phyloP scores from a whole-genome alignment of 139 green algal genomes.

The Chlamydomonas incerta region DNA sequence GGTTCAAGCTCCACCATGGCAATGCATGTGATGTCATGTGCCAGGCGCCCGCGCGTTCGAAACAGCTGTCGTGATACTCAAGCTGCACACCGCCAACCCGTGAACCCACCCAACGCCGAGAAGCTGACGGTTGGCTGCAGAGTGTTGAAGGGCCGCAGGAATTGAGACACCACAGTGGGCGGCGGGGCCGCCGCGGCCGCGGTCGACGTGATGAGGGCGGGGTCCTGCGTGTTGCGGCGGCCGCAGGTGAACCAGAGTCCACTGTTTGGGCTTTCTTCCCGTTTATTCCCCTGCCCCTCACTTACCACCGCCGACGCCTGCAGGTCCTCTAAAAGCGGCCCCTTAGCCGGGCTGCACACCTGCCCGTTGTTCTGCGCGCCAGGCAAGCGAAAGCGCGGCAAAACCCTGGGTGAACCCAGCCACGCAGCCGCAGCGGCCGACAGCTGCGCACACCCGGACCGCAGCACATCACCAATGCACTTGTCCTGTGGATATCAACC shows the following conservation, averaged over 20 bases:
- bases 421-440: not conserved
- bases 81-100: too few species aligned
- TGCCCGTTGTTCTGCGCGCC: conserved; percentile 19
- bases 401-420: too few species aligned
- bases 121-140: conserved; percentile 29
- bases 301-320: not conserved
- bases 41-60: too few species aligned
- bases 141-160: conserved; percentile 36
- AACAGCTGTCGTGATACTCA: too few species aligned
- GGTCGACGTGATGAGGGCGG: too few species aligned
- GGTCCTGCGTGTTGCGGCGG: not conserved
- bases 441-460: not conserved
- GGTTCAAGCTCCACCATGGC: too few species aligned
- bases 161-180: not conserved
- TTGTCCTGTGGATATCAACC: too few species aligned
- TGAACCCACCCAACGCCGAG: not conserved
- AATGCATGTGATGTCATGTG: too few species aligned
- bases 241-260: too few species aligned
- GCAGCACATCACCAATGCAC: not conserved
- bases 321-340: conserved; percentile 15
- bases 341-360: not conserved
- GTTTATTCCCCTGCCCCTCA: too few species aligned
- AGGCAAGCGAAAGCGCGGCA: not conserved
- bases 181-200: not conserved
- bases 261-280: too few species aligned